Evolutionary conservation across 495 filamentous ascomycete species (phyloP).

Genomic region (Daldinia loculata): DNA sequence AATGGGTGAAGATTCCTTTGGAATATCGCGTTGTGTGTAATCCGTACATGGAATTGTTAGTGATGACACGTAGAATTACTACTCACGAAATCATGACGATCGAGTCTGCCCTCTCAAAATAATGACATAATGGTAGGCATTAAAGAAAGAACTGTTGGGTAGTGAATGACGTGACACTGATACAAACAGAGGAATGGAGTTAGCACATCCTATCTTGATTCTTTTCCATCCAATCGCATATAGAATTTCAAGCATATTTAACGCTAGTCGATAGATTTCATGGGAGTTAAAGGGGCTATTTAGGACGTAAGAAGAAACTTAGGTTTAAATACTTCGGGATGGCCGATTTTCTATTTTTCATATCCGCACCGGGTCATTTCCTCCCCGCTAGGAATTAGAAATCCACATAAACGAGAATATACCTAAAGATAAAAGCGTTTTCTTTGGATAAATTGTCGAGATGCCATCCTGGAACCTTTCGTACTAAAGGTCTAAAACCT

Average conservation of each 20-base stretch:
- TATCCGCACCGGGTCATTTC: background rate
- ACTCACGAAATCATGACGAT: background rate
- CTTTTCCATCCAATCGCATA: too few relatives aligned
- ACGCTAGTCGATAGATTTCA: too few relatives aligned
- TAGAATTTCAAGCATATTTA: too few relatives aligned
- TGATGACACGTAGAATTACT: background rate
- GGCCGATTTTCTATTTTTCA: background rate
- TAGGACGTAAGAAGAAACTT: background rate
- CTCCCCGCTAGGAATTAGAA: background rate
- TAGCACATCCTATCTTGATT: too few relatives aligned
- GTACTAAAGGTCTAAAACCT: background rate
- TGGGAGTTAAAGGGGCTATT: too few relatives aligned
- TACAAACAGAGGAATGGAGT: too few relatives aligned
- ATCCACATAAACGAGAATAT: background rate
- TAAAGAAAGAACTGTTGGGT: too few relatives aligned
- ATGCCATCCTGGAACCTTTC: background rate
- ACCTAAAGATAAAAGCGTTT: background rate
- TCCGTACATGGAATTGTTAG: background rate
- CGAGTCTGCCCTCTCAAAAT: background rate
- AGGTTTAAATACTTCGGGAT: background rate
- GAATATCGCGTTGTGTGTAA: too few relatives aligned
- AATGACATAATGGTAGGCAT: too few relatives aligned
- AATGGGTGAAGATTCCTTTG: conserved; percentile 8
- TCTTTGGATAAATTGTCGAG: background rate
- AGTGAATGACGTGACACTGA: too few relatives aligned